These are phyloP conservation scores for Penicillium tannophilum DNA, from an alignment of 495 filamentous ascomycete species.

Conservation along the genomic window DNA sequence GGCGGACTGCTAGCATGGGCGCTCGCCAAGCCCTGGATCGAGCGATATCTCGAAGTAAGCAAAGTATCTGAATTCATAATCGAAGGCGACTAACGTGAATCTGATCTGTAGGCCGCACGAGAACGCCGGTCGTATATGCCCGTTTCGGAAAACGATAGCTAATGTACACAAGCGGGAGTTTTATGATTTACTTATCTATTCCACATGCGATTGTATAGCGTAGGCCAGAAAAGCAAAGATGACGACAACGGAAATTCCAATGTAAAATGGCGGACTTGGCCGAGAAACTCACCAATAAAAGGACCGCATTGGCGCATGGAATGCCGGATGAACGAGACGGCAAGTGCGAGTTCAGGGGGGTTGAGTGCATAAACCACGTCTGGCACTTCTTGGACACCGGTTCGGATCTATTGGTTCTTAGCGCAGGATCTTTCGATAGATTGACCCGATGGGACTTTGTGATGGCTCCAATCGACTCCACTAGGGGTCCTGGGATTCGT, in stretches of 20 bases:
- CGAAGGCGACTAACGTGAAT: constrained; percentile 11
- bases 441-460: constrained; percentile 6
- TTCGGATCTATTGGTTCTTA: constrained; percentile 9
- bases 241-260: constrained; percentile 9
- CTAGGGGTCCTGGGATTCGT: not conserved
- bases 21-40: constrained; percentile 64
- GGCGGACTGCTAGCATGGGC: constrained; percentile 83
- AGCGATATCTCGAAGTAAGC: constrained; percentile 58
- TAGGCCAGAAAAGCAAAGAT: constrained; percentile 1
- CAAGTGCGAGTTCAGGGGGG: constrained; percentile 1
- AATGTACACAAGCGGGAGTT: not conserved
- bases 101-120: constrained; percentile 36
- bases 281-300: constrained; percentile 12
- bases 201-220: not conserved
- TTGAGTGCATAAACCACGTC: constrained; percentile 1
- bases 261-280: constrained; percentile 3
- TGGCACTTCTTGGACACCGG: not conserved
- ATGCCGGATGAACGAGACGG: constrained; percentile 11
- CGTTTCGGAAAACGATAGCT: constrained; percentile 34
- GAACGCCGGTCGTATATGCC: constrained; percentile 50
- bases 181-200: no score
- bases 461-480: constrained; percentile 14
- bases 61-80: not conserved
- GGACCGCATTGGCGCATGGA: constrained; percentile 8
- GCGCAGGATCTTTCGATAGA: constrained; percentile 4